Evolutionary conservation across 192 early-diverging fungal genomes (phyloP), one percentile per base, ranked within the genome.

Genomic region (Phlyctochytrium bullatum): DNA sequence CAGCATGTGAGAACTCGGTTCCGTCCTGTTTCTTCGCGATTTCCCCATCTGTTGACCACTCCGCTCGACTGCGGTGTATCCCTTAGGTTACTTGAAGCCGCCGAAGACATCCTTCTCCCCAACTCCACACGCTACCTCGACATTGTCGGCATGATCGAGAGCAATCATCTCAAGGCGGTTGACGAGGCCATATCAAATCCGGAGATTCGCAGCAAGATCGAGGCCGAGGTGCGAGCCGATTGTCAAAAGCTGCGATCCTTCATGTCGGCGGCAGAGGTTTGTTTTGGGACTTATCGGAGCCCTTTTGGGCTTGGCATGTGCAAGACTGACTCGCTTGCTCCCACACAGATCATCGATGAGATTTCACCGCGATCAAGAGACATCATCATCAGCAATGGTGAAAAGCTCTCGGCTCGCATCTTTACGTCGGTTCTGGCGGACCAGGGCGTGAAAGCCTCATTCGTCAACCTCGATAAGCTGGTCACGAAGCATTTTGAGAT

Each of bases 341-440:
- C 3, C 50, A 84, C 51, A 32, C 35, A 87, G 79, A 84, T 95
- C 62, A 96, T 99, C 72, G 91, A 93, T 61, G 97, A 99, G 73
- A 92, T 99, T 6, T 96, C 96, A 27, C 95, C 97, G 64, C 88
- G 92, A 69, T 98, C 96, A 33, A 82, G 89, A 63, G 97, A 99
- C 76, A 89, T 95, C 65, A 96, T 99, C 47, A 88, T 99, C 62
- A 90, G 92, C 27, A 87, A 87, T 2, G 97, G 97, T 65, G 97
- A 99, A 78, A 95, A 92, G 69, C 81, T 99, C 10, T 90, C 96
- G 0, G 95, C 96, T 57, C 83, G 89, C 58, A 91, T 95, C 53
- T 92, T 98, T 24, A 83, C 94, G 1, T 88, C 90, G 2, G 79
- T 95, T 17, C 76, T 99, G 65, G 83, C 87, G 40, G 88, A 90